These are phyloP conservation scores for Boletus pseudo-olivaceus DNA, from an alignment of 768 basidiomycete genomes.

Conservation along the genomic window DNA sequence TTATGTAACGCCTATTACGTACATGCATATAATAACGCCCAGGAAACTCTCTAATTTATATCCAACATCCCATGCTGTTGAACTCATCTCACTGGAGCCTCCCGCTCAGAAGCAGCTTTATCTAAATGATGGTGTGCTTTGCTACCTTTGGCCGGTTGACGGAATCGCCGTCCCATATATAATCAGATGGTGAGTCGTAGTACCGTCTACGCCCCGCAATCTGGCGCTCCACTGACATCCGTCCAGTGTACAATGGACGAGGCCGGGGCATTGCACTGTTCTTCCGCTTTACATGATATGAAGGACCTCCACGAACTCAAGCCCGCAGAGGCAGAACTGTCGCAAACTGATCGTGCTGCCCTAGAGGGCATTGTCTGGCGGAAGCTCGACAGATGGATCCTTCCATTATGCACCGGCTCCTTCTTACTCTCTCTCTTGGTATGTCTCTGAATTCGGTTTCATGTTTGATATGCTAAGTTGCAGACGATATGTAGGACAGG, in stretches of 20 bases:
- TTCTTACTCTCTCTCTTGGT: constrained; percentile 52
- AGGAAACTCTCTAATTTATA: too few species aligned
- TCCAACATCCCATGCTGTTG: too few species aligned
- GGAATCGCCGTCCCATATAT: too few species aligned
- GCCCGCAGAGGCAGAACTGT: neutral
- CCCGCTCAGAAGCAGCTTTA: too few species aligned
- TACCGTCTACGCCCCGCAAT: too few species aligned
- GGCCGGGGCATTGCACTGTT: neutral
- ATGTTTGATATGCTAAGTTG: neutral
- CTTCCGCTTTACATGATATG: neutral
- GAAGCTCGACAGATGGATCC: constrained; percentile 45
- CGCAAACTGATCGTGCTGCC: constrained; percentile 1
- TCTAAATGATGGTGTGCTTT: too few species aligned
- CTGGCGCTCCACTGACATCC: neutral
- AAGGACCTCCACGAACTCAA: constrained; percentile 1
- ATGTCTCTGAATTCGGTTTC: constrained; percentile 12
- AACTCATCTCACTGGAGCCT: too few species aligned
- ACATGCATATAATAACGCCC: too few species aligned
- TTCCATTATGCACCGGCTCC: constrained; percentile 49
- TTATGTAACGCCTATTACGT: too few species aligned
- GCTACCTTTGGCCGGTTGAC: too few species aligned
- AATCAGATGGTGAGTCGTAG: too few species aligned
- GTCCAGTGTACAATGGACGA: neutral
- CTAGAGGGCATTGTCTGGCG: constrained; percentile 43
- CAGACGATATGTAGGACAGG: constrained; percentile 26